Conservation (phyloP, 2,329 filamentous ascomycete genomes). For the Paraconiothyrium brasiliense region DNA sequence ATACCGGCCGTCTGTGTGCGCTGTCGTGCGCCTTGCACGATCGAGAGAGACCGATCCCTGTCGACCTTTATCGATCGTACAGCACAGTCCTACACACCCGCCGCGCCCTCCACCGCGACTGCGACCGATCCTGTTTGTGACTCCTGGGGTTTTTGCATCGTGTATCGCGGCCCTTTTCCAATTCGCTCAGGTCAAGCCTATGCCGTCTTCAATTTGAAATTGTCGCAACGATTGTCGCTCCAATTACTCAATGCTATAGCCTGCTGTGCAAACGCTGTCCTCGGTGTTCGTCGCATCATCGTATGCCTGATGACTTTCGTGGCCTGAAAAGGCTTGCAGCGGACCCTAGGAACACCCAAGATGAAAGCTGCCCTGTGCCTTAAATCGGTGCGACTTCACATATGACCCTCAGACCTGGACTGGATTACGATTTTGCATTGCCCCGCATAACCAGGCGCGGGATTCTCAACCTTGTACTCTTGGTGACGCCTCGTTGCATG, state of each 20-base stretch:
- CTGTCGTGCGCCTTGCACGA: slow-evolving; percentile 5
- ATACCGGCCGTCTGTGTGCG: slow-evolving; percentile 2
- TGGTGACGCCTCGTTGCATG: slow-evolving; percentile 7
- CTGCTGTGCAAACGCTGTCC: slow-evolving; percentile 22
- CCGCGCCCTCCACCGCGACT: not conserved
- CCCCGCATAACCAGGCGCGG: not conserved
- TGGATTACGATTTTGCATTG: slow-evolving; percentile 4
- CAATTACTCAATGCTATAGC: slow-evolving; percentile 23
- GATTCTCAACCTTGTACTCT: not conserved
- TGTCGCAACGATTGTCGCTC: slow-evolving; percentile 11
- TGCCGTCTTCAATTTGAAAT: slow-evolving; percentile 12
- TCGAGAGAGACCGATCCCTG: slow-evolving; percentile 15
- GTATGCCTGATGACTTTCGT: slow-evolving; percentile 15
- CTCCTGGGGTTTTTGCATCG: not conserved
- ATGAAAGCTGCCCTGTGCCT: slow-evolving; percentile 25
- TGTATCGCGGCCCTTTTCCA: not conserved
- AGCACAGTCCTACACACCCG: not conserved
- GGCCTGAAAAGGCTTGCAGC: slow-evolving; percentile 24
- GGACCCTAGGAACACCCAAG: slow-evolving; percentile 26
- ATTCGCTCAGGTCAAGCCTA: slow-evolving; percentile 1
- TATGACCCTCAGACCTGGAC: slow-evolving; percentile 8
- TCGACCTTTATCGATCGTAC: slow-evolving; percentile 14
- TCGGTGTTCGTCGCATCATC: slow-evolving; percentile 23
- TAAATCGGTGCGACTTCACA: slow-evolving; percentile 20
- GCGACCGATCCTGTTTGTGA: not conserved